Conservation (phyloP, 129 eudicot species). For the Tanacetum coccineum region DNA sequence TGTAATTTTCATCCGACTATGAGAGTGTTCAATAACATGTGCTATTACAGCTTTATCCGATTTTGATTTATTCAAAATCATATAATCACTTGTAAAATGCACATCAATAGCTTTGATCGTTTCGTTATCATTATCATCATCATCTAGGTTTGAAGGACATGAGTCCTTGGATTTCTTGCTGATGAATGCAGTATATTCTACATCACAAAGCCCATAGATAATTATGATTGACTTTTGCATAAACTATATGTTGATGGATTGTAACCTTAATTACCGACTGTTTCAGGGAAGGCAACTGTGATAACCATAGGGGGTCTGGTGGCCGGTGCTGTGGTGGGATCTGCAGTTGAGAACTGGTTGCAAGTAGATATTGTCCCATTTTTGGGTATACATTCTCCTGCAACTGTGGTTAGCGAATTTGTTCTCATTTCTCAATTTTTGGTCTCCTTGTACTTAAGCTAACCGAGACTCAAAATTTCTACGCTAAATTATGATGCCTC, state of each 20-base stretch:
- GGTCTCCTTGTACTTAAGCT: conserved; percentile 76
- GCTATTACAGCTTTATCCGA: too few species aligned
- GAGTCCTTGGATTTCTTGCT: neutral
- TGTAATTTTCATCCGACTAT: neutral
- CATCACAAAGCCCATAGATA: too few species aligned
- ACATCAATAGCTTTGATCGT: neutral
- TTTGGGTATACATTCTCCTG: conserved; percentile 82
- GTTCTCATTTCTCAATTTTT: conserved; percentile 82
- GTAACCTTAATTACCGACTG: neutral
- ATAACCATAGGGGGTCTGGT: conserved; percentile 85
- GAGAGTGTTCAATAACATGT: too few species aligned
- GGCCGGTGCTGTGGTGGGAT: conserved; percentile 97
- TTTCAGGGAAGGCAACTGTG: conserved; percentile 83
- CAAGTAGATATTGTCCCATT: conserved; percentile 97
- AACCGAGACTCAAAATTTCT: conserved; percentile 27
- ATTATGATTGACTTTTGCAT: too few species aligned
- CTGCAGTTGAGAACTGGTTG: conserved; percentile 94
- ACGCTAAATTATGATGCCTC: conserved; percentile 23
- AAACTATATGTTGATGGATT: neutral
- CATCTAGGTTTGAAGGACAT: neutral
- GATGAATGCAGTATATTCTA: neutral
- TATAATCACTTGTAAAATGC: neutral
- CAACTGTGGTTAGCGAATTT: conserved; percentile 84
- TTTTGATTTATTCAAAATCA: too few species aligned
- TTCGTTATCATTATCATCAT: too few species aligned